phyloP scores from a whole-genome alignment of 1,139 yeast species.

The Komagataea norvegica region DNA sequence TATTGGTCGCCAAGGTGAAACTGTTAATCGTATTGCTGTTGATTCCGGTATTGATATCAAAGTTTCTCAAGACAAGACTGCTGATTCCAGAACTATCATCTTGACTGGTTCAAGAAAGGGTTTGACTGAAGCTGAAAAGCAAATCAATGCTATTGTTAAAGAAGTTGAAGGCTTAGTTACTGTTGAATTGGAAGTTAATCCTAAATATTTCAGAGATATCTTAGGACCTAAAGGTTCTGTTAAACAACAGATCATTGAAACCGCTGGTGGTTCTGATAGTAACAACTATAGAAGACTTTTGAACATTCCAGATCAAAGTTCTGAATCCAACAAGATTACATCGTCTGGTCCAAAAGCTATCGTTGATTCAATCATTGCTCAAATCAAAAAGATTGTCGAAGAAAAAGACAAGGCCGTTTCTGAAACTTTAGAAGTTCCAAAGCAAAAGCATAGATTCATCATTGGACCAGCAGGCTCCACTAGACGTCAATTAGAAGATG shows the following conservation, averaged over 20 bases:
- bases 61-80: constrained; percentile 43
- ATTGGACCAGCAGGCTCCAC: constrained; percentile 81
- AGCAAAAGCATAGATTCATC: constrained; percentile 69
- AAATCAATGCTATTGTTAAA: constrained; percentile 58
- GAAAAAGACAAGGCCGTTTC: constrained; percentile 60
- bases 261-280: constrained; percentile 67
- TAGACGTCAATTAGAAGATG: constrained; percentile 69
- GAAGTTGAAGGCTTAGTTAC: constrained; percentile 65
- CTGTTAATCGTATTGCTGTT: constrained; percentile 76
- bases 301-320: constrained; percentile 69
- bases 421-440: constrained; percentile 57
- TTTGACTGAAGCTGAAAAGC: constrained; percentile 67
- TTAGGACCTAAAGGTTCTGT: constrained; percentile 80
- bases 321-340: constrained; percentile 57
- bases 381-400: constrained; percentile 59
- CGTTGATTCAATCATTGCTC: constrained; percentile 65
- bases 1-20: constrained; percentile 86
- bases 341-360: constrained; percentile 73
- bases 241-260: constrained; percentile 67
- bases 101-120: constrained; percentile 78
- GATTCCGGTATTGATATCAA: constrained; percentile 74
- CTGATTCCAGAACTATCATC: constrained; percentile 52
- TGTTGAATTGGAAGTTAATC: constrained; percentile 63
- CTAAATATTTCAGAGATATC: constrained; percentile 71
- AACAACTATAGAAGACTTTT: constrained; percentile 50